Base-by-base conservation (phyloP, 1,139 yeast species). In the Kodamaea derodonti region DNA sequence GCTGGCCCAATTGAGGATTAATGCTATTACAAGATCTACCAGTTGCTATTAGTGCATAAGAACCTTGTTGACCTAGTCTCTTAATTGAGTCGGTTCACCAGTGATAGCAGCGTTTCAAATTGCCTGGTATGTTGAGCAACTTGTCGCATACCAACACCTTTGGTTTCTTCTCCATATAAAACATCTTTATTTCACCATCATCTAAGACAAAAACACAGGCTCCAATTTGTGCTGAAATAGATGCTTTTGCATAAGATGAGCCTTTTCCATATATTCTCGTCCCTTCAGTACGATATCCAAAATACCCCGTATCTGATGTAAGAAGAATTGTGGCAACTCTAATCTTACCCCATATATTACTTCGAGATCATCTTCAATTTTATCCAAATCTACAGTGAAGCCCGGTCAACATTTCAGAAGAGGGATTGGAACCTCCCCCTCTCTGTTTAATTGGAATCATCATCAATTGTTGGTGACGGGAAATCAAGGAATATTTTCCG, bases 21-120 rank as follows among this genome's bases (percentile, higher is more conserved):
- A 86, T 87, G 4, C 83, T 75, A 50, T 82, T 88, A 3, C 80
- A 62, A 3, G 86, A 78, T 39, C 68, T 66, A 10, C 90, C 90
- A 6, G 56, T 48, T 15, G 74, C 78, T 20, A 54, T 45, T 26
- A 79, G 46, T 22, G 63, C 51, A 39, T 75, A 58, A 45, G 58
- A 36, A 48, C 90, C 82, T 51, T 82, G 82, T 49, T 82, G 90
- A 8, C 88, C 88, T 5, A 75, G 74, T 2, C 84, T 86, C 16
- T 79, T 51, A 72, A 61, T 45, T 80, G 87, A 0, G 90, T 81
- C 14, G 90, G 88, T 50, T 82, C 90, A 11, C 88, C 88, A 54
- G 80, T 81, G 30, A 82, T 70, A 16, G 75, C 87, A 3, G 72
- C 48, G 5, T 75, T 75, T 85, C 86, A 82, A 2, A 56, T 50